phyloP scores from a whole-genome alignment of 768 basidiomycete genomes.

The Dendrothele bispora region DNA sequence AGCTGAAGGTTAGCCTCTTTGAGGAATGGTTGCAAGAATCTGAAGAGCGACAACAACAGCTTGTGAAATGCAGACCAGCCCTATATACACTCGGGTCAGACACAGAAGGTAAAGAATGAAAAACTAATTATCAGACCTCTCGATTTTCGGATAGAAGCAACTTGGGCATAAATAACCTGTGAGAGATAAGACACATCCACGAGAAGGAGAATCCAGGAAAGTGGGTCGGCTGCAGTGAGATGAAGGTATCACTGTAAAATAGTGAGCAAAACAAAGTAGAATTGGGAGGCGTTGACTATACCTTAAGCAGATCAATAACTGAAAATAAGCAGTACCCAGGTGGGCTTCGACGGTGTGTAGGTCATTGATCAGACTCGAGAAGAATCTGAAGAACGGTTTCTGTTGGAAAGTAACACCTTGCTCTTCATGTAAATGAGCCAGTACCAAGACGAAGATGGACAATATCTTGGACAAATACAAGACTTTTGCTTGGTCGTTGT shows the following conservation, averaged over 20 bases:
- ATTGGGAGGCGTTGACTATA: slow-evolving; percentile 26
- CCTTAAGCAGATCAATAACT: slow-evolving; percentile 86
- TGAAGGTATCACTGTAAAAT: slow-evolving; percentile 79
- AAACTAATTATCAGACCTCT: slow-evolving; percentile 57
- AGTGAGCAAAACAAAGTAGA: slow-evolving; percentile 11
- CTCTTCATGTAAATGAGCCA: slow-evolving; percentile 95
- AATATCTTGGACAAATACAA: slow-evolving; percentile 97
- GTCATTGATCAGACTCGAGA: slow-evolving; percentile 94
- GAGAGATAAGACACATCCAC: slow-evolving; percentile 96
- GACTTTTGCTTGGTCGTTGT: slow-evolving; percentile 93
- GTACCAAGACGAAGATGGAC: slow-evolving; percentile 93
- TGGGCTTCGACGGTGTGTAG: slow-evolving; percentile 82
- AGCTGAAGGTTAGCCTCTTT: slow-evolving; percentile 77
- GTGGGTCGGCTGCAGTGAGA: slow-evolving; percentile 92
- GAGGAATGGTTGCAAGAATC: slow-evolving; percentile 91
- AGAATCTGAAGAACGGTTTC: slow-evolving; percentile 98
- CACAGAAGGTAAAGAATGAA: no score
- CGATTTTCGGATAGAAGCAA: slow-evolving; percentile 83
- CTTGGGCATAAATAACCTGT: slow-evolving; percentile 97
- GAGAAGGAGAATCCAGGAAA: slow-evolving; percentile 99
- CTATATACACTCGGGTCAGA: slow-evolving; percentile 31
- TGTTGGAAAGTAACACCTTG: slow-evolving; percentile 90
- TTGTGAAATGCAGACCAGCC: slow-evolving; percentile 98
- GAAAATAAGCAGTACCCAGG: slow-evolving; percentile 89
- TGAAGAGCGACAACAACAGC: slow-evolving; percentile 88